Conservation (phyloP, 1,284 basidiomycete species). For the Bondarzewia mesenterica region DNA sequence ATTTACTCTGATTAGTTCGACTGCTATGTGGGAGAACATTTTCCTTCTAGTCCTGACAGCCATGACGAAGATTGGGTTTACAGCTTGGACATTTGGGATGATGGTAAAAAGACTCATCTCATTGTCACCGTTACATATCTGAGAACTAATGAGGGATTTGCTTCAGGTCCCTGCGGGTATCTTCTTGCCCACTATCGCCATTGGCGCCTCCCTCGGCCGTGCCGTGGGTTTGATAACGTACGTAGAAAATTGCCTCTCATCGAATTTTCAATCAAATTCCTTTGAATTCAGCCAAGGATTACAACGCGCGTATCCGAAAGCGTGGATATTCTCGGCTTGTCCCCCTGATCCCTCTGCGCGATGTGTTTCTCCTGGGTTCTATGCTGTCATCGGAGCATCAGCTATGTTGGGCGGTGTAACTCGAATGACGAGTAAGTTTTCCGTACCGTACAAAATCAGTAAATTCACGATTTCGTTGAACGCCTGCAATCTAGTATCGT, state of each 20-base stretch:
- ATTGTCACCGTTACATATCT: neutral
- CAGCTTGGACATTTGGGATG: constrained; percentile 73
- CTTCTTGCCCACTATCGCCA: constrained; percentile 66
- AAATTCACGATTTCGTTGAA: neutral
- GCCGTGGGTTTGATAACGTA: constrained; percentile 64
- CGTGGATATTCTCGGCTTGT: constrained; percentile 64
- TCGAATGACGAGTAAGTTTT: constrained; percentile 61
- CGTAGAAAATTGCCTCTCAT: constrained; percentile 15
- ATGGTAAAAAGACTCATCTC: constrained; percentile 34
- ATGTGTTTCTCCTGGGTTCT: constrained; percentile 76
- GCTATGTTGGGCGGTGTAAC: constrained; percentile 79
- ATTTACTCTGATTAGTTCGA: constrained; percentile 32
- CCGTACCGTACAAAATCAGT: neutral
- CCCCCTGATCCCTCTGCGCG: constrained; percentile 58
- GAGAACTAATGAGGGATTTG: too few species aligned
- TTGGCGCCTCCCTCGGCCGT: constrained; percentile 63
- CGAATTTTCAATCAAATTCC: constrained; percentile 1
- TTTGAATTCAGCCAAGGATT: constrained; percentile 44
- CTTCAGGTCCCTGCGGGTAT: constrained; percentile 55
- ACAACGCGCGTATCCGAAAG: constrained; percentile 50
- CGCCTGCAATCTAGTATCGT: constrained; percentile 38
- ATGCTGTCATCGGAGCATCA: constrained; percentile 77
- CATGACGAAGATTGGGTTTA: constrained; percentile 49
- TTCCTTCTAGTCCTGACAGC: constrained; percentile 59
- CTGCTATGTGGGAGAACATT: constrained; percentile 56